Evolutionary conservation across 176 grass and related monocot species (phyloP), one percentile per base, ranked within the genome.

Genomic region (Phyllostachys edulis): DNA sequence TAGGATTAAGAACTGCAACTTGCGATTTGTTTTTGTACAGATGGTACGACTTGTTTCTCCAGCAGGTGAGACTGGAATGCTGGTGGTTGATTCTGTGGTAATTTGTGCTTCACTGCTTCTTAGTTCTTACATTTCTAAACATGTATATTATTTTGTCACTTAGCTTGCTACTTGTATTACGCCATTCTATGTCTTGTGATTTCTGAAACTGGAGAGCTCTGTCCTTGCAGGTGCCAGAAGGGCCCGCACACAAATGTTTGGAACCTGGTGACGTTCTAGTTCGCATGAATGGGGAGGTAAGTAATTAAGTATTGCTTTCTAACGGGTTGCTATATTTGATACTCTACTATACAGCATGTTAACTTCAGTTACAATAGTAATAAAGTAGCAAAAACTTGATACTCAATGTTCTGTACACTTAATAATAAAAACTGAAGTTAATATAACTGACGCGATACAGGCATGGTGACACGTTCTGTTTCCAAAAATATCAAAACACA

Each of bases 191-290:
- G 61, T 26, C 40, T 66, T 67, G 10, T 4, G 60, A 67, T 72
- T 82, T 21, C 69, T 74, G 27, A 79, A 88, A 75, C 39, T 4
- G 0, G 50, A 39, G 38, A 73, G 34, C 77, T 66, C 67, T 90
- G 45, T 56, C 36, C 65, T 85, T 88, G 64, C 85, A 99, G 96
- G 96, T 99, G 32, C 96, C 96, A 67, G 93, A 94, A 90, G 96
- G 96, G 42, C 96, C 96, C 26, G 91, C 96, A 32, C 84, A 99
- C 75, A 99, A 99, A 51, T 64, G 84, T 78, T 90, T 99, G 80
- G 93, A 99, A 89, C 88, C 96, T 87, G 96, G 96, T 88, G 96
- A 99, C 86, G 82, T 99, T 69, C 85, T 99, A 91, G 89, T 99
- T 82, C 52, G 47, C 71, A 89, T 95, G 44, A 94, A 99, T 91